These are phyloP conservation scores for Saxispiralis lemnorum DNA, from an alignment of 495 filamentous ascomycete species.

Conservation along the genomic window DNA sequence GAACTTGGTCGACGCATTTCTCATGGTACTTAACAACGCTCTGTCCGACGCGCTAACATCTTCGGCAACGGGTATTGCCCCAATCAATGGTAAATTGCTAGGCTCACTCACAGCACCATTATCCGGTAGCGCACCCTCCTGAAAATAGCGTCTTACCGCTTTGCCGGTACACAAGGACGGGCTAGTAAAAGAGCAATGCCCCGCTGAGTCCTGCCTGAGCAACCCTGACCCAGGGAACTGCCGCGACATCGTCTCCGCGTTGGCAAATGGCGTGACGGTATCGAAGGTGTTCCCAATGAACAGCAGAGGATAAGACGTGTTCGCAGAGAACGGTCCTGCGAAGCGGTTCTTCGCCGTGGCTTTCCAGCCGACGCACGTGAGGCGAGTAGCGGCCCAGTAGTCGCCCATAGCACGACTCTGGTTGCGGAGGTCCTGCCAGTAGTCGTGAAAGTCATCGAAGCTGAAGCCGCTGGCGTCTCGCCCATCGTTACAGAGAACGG, in stretches of 20 bases:
- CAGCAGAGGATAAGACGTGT: slow-evolving; percentile 36
- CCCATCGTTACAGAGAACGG: slow-evolving; percentile 48
- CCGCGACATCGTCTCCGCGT: slow-evolving; percentile 17
- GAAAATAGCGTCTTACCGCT: slow-evolving; percentile 21
- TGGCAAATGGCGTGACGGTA: slow-evolving; percentile 29
- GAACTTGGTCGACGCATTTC: too few relatives aligned
- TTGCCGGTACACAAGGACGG: slow-evolving; percentile 16
- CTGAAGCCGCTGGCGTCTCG: slow-evolving; percentile 27
- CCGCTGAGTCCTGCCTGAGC: slow-evolving; percentile 35
- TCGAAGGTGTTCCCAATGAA: slow-evolving; percentile 29
- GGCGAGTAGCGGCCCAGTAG: slow-evolving; percentile 37
- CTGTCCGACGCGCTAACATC: too few relatives aligned
- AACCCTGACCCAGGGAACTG: slow-evolving; percentile 35
- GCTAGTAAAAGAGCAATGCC: slow-evolving; percentile 21
- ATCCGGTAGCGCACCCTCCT: slow-evolving; percentile 18
- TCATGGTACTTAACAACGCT: too few relatives aligned
- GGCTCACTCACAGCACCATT: slow-evolving; percentile 4
- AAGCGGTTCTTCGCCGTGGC: slow-evolving; percentile 43
- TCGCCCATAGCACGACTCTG: slow-evolving; percentile 38
- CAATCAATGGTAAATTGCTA: slow-evolving; percentile 7
- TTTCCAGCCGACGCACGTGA: slow-evolving; percentile 41
- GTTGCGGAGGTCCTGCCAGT: slow-evolving; percentile 28
- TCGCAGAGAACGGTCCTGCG: slow-evolving; percentile 28
- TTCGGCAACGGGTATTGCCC: neutral
- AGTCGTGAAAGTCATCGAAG: slow-evolving; percentile 28